phyloP scores from a whole-genome alignment of 805 yeast species.

The Sugiyamaella smithiae region DNA sequence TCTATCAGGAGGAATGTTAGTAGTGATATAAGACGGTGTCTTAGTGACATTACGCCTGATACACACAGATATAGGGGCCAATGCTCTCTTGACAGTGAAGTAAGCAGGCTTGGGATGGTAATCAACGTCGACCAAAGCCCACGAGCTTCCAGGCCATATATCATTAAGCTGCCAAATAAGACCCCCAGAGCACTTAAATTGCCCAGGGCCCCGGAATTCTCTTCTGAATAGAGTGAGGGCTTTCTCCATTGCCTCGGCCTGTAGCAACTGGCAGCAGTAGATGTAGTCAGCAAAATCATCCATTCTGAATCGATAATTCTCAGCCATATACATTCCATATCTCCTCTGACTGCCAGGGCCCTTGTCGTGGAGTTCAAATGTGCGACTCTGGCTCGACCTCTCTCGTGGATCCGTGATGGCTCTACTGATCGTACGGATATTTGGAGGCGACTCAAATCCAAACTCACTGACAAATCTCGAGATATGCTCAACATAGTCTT shows the following conservation, averaged over 20 bases:
- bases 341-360: slow-evolving; percentile 45
- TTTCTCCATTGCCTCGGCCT: slow-evolving; percentile 46
- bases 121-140: slow-evolving; percentile 46
- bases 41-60: slow-evolving; percentile 27
- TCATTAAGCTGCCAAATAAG: slow-evolving; percentile 54
- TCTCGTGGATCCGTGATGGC: slow-evolving; percentile 40
- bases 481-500: slow-evolving; percentile 42
- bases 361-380: slow-evolving; percentile 47
- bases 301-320: slow-evolving; percentile 36
- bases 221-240: slow-evolving; percentile 46
- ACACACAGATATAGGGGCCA: slow-evolving; percentile 34
- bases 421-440: slow-evolving; percentile 34
- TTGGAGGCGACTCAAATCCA: slow-evolving; percentile 50
- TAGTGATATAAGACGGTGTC: slow-evolving; percentile 1
- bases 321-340: slow-evolving; percentile 44
- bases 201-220: slow-evolving; percentile 39
- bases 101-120: slow-evolving; percentile 44
- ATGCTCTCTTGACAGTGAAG: slow-evolving; percentile 45
- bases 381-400: slow-evolving; percentile 42
- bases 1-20: slow-evolving; percentile 3
- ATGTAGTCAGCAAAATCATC: slow-evolving; percentile 37
- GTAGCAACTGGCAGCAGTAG: slow-evolving; percentile 49
- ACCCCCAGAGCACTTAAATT: slow-evolving; percentile 43
- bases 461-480: slow-evolving; percentile 52
- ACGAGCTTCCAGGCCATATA: slow-evolving; percentile 50